These are phyloP conservation scores for Setaria italica DNA, from an alignment of 202 grass and related monocot genomes.

Conservation along the genomic window DNA sequence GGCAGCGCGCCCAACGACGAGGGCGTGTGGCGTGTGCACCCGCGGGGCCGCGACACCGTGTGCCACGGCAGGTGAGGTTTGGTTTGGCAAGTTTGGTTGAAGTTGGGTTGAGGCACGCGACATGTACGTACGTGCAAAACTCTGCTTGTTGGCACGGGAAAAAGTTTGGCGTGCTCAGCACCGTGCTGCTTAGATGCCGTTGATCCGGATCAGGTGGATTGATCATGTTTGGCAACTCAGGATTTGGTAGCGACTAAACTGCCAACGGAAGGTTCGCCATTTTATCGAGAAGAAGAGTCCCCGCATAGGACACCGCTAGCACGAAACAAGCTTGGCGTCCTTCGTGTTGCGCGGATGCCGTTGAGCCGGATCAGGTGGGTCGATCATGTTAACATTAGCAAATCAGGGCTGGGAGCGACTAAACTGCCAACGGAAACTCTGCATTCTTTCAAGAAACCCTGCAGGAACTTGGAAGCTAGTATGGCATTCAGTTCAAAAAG, in stretches of 20 bases:
- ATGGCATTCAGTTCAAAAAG: no score
- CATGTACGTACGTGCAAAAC: no score
- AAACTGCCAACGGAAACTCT: neutral
- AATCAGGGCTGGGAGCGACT: neutral
- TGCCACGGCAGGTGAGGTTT: neutral
- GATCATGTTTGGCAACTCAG: neutral
- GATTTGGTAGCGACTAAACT: neutral
- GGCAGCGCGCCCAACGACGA: neutral
- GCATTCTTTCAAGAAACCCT: neutral
- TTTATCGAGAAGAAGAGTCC: no score
- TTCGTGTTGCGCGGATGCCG: neutral
- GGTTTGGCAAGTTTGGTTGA: slow-evolving; percentile 6
- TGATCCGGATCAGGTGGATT: neutral
- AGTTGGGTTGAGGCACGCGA: neutral
- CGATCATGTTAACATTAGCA: neutral
- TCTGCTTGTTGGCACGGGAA: neutral
- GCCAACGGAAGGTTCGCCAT: no score
- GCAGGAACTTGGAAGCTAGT: neutral
- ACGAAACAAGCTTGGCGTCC: neutral
- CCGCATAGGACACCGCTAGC: no score
- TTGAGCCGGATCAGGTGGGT: neutral
- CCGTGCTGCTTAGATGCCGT: neutral
- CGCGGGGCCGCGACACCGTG: neutral
- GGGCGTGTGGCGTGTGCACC: neutral
- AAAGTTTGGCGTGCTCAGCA: neutral